phyloP scores from a whole-genome alignment of 805 yeast species.

The Candida chauliodis region DNA sequence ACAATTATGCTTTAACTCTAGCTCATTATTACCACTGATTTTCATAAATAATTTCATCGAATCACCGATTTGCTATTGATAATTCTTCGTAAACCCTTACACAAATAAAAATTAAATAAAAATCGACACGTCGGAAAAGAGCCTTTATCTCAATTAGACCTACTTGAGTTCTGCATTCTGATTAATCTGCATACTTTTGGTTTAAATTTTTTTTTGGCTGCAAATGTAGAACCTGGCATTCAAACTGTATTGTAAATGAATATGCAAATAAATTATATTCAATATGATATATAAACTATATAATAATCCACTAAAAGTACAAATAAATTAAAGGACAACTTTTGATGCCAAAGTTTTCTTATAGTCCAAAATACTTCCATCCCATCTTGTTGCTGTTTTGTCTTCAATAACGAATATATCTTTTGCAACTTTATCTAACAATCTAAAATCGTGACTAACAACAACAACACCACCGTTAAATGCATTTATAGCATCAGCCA shows the following conservation, averaged over 20 bases:
- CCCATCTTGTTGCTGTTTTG: conserved; percentile 96
- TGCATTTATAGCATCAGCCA: conserved; percentile 91
- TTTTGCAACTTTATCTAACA: conserved; percentile 94
- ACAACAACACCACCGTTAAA: conserved; percentile 98
- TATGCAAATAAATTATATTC: background rate
- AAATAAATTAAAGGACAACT: conserved; percentile 54
- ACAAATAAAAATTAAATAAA: no score
- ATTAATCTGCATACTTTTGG: no score
- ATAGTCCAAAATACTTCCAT: conserved; percentile 84
- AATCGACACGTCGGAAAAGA: no score
- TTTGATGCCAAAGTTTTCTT: conserved; percentile 92
- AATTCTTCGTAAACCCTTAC: no score
- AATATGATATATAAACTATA: background rate
- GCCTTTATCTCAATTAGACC: no score
- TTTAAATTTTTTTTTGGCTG: no score
- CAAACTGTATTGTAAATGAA: background rate
- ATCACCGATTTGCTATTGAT: no score
- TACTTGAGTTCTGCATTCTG: no score
- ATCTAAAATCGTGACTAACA: conserved; percentile 98
- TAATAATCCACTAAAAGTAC: background rate
- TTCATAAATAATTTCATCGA: no score
- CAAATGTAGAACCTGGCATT: background rate
- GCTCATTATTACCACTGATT: no score
- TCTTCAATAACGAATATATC: conserved; percentile 95
- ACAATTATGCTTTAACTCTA: no score